Percentiles rank a stretch among this genome's conserved stretches.
These are phyloP conservation scores for Russula sp. DNA, from an alignment of 768 basidiomycete species.

Conservation along the genomic window DNA sequence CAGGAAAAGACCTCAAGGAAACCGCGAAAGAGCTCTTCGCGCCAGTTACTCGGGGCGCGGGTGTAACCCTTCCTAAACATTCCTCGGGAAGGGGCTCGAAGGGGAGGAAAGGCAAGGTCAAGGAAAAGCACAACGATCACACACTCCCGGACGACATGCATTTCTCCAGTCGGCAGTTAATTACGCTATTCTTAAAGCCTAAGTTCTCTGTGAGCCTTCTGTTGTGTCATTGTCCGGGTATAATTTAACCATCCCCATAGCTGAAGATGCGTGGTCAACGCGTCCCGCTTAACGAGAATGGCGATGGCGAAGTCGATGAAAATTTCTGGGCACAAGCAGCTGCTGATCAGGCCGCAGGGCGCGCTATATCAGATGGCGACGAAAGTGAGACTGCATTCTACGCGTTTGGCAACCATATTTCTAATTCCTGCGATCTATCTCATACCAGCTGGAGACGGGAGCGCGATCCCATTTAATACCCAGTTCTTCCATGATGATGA, in stretches of 20 bases:
- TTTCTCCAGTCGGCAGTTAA: conserved; percentile 84
- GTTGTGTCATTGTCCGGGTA: not conserved
- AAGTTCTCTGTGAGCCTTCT: conserved; percentile 72
- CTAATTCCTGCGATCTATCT: not conserved
- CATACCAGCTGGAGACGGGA: conserved; percentile 39
- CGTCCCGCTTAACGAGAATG: conserved; percentile 47
- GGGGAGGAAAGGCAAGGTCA: conserved; percentile 41
- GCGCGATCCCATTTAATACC: conserved; percentile 78
- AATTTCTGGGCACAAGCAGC: conserved; percentile 97
- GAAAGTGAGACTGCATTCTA: conserved; percentile 41
- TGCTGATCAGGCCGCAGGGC: conserved; percentile 68
- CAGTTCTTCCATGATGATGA: conserved; percentile 96
- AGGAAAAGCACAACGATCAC: conserved; percentile 67
- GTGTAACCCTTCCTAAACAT: conserved; percentile 53
- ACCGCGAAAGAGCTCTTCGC: conserved; percentile 70
- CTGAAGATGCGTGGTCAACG: conserved; percentile 82
- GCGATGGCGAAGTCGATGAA: conserved; percentile 89
- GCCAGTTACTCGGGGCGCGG: conserved; percentile 61
- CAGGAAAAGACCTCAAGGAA: conserved; percentile 54
- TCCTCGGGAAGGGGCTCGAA: conserved; percentile 32
- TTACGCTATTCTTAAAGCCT: conserved; percentile 93
- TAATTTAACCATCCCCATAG: conserved; percentile 37
- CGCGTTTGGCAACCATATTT: not conserved
- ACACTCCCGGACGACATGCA: conserved; percentile 96
- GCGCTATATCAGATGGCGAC: conserved; percentile 48